These are phyloP conservation scores for Omphalotus olearius DNA, from an alignment of 1,284 basidiomycete genomes.

Conservation along the genomic window DNA sequence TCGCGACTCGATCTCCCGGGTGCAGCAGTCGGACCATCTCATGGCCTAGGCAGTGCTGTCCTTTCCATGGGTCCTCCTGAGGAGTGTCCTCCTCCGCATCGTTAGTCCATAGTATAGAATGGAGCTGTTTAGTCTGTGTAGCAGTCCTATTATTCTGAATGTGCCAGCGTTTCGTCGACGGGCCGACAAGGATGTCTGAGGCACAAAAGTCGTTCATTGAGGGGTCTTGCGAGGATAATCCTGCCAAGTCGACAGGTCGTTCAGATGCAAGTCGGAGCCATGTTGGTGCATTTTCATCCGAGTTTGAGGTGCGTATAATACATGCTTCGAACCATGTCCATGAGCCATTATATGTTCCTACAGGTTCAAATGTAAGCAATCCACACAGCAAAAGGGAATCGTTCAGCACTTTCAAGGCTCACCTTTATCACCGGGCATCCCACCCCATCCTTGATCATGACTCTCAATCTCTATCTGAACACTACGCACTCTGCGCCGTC, in stretches of 20 bases:
- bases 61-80: slow-evolving; percentile 13
- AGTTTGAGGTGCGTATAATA: slow-evolving; percentile 20
- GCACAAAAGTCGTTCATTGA: too few relatives aligned
- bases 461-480: slow-evolving; percentile 24
- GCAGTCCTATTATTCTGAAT: slow-evolving; percentile 8
- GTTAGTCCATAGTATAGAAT: slow-evolving; percentile 2
- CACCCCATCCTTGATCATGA: slow-evolving; percentile 33
- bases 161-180: slow-evolving; percentile 5
- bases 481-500: slow-evolving; percentile 16
- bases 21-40: slow-evolving; percentile 22
- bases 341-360: slow-evolving; percentile 26
- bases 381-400: slow-evolving; percentile 9
- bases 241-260: too few relatives aligned
- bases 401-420: not conserved
- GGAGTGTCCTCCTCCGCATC: slow-evolving; percentile 8
- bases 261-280: not conserved
- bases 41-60: slow-evolving; percentile 16
- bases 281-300: not conserved
- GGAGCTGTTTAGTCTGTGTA: not conserved
- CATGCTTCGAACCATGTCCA: slow-evolving; percentile 30
- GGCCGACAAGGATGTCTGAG: too few relatives aligned
- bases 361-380: not conserved
- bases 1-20: slow-evolving; percentile 24
- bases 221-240: too few relatives aligned
- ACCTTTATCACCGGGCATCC: slow-evolving; percentile 14